A percentile compares a stretch with the other conserved stretches of the same genome.
phyloP scores from a whole-genome alignment of 139 green algal species.

The Gonium pectorale region DNA sequence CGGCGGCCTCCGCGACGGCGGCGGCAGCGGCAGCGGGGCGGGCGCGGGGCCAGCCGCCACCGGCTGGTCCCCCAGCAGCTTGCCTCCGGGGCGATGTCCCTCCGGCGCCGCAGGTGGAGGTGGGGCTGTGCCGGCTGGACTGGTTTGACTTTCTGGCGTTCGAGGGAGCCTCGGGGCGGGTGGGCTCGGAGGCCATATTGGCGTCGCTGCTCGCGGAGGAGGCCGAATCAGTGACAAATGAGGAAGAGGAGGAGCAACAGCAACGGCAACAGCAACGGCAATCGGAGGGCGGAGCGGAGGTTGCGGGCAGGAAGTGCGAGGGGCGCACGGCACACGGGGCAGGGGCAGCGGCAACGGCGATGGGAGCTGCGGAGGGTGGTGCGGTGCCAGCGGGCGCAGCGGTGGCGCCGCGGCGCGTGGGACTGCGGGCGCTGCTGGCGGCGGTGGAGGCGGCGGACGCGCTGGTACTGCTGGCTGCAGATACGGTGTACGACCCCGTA shows the following conservation, averaged over 20 bases:
- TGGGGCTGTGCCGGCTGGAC: conserved; percentile 10
- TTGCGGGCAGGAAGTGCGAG: too few species aligned
- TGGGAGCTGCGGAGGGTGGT: not conserved
- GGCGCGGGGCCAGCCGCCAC: not conserved
- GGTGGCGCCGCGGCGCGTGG: not conserved
- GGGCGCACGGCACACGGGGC: not conserved
- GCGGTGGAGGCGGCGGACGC: not conserved
- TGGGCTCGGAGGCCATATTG: not conserved
- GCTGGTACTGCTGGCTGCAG: not conserved
- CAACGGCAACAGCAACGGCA: not conserved
- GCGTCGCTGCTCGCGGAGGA: not conserved
- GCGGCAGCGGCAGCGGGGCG: not conserved
- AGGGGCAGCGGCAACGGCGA: not conserved
- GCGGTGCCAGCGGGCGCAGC: not conserved
- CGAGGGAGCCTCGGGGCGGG: not conserved
- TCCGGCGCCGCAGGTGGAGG: too few species aligned
- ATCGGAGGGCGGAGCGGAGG: not conserved
- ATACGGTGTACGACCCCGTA: conserved; percentile 51
- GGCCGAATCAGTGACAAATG: too few species aligned
- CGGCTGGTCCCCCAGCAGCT: not conserved
- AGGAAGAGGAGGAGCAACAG: too few species aligned
- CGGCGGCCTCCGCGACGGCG: not conserved
- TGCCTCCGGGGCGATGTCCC: too few species aligned
- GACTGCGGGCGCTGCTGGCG: not conserved
- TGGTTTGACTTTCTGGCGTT: conserved; percentile 36